Conservation (phyloP, 768 basidiomycete species). For the Lactarius trivialis region DNA sequence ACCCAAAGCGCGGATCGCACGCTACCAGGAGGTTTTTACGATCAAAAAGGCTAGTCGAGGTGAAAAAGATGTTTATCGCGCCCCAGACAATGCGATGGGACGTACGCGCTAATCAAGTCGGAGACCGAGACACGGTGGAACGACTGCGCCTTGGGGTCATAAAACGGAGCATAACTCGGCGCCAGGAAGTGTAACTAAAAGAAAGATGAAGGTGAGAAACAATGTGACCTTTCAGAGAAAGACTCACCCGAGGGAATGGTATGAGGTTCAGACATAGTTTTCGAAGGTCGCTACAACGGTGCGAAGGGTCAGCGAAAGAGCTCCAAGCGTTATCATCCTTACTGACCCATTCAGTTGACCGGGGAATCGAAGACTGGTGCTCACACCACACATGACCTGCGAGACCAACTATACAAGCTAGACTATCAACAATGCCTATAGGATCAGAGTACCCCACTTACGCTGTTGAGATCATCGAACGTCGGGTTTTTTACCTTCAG, state of each 20-base stretch:
- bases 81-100: background rate
- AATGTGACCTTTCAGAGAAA: background rate
- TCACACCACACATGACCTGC: constrained; percentile 91
- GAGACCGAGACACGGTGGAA: constrained; percentile 57
- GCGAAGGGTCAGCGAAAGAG: background rate
- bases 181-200: constrained; percentile 90
- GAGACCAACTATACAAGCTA: constrained; percentile 51
- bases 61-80: background rate
- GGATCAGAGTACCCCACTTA: constrained; percentile 28
- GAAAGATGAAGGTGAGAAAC: background rate
- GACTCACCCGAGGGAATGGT: constrained; percentile 85
- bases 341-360: constrained; percentile 83
- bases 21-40: constrained; percentile 76
- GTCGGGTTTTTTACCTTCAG: constrained; percentile 57
- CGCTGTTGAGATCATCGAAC: constrained; percentile 65
- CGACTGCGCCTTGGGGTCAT: constrained; percentile 52
- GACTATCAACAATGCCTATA: background rate
- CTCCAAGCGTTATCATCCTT: background rate
- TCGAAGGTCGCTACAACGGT: constrained; percentile 60
- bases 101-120: constrained; percentile 72
- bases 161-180: constrained; percentile 90
- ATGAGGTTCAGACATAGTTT: constrained; percentile 92
- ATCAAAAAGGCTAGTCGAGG: constrained; percentile 60
- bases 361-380: constrained; percentile 88
- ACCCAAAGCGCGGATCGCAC: constrained; percentile 75